Conservation (phyloP, 257 asterid species). For the Jaltomata sinuosa region DNA sequence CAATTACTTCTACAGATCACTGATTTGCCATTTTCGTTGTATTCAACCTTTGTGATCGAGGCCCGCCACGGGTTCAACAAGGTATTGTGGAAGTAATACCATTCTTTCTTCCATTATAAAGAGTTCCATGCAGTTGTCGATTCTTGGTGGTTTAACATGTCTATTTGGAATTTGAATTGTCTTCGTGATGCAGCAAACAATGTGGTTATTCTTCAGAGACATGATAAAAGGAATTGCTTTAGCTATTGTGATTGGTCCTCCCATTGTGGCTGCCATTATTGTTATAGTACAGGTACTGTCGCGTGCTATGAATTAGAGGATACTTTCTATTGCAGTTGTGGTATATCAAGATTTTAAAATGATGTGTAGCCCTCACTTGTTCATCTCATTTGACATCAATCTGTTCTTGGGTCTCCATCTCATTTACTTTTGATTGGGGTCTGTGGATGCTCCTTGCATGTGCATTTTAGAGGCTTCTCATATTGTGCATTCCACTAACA, state of each 20-base stretch:
- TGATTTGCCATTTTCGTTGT: slow-evolving; percentile 87
- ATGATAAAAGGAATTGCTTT: slow-evolving; percentile 72
- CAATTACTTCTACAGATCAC: slow-evolving; percentile 52
- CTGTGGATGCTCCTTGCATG: background rate
- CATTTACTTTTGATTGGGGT: background rate
- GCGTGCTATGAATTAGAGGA: background rate
- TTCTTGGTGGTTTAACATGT: background rate
- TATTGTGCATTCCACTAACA: background rate
- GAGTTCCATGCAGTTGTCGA: background rate
- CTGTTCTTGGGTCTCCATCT: background rate
- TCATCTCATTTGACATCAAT: background rate
- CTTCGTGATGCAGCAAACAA: slow-evolving; percentile 60
- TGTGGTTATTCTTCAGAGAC: slow-evolving; percentile 81
- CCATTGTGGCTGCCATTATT: slow-evolving; percentile 93
- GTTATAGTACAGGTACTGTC: slow-evolving; percentile 75
- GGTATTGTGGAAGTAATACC: slow-evolving; percentile 19
- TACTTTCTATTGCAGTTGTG: background rate
- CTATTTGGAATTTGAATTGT: background rate
- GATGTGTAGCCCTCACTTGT: slow-evolving; percentile 3
- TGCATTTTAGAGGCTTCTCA: background rate
- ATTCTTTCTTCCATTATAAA: background rate
- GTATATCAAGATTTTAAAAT: background rate
- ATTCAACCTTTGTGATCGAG: slow-evolving; percentile 95
- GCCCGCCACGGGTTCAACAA: slow-evolving; percentile 90
- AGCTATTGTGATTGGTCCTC: slow-evolving; percentile 77